Evolutionary conservation across 192 early-diverging fungal genomes (phyloP).

Genomic region (Rhizophagus clarus): DNA sequence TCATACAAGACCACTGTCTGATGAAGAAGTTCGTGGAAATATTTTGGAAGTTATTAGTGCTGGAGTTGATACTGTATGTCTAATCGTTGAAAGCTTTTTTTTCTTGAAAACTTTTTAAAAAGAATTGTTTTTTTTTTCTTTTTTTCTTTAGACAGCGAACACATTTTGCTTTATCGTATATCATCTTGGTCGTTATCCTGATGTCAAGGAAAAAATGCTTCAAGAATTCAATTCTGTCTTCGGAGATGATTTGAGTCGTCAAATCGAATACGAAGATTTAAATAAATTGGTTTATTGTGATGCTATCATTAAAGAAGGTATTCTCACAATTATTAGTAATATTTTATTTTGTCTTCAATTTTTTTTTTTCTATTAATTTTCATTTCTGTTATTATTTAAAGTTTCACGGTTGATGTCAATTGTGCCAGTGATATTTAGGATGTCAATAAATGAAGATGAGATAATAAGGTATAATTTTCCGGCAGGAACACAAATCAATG

Average conservation of each 20-base stretch:
- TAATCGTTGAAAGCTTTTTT: not conserved
- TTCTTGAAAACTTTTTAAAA: not conserved
- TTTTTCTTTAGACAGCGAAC: slow-evolving; percentile 13
- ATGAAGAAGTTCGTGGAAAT: slow-evolving; percentile 21
- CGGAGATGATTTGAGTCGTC: not conserved
- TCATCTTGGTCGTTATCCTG: slow-evolving; percentile 7
- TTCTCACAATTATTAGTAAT: not conserved
- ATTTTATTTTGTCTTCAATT: not conserved
- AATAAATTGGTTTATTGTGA: slow-evolving; percentile 28
- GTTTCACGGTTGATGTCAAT: slow-evolving; percentile 15
- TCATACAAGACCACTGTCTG: not conserved
- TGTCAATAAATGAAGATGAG: not conserved
- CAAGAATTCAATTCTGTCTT: slow-evolving; percentile 15
- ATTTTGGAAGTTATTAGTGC: slow-evolving; percentile 13
- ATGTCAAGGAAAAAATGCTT: slow-evolving; percentile 11
- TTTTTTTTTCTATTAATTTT: not conserved
- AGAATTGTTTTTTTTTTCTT: not conserved
- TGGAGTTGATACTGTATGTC: slow-evolving; percentile 23
- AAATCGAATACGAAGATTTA: slow-evolving; percentile 14
- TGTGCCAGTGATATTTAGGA: slow-evolving; percentile 9
- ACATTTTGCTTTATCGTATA: slow-evolving; percentile 27
- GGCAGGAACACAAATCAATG: slow-evolving; percentile 15
- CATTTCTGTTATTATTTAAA: not conserved
- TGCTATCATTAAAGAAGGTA: slow-evolving; percentile 30
- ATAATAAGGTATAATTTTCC: not conserved